These are phyloP conservation scores for Penicillium crystallinum DNA, from an alignment of 495 filamentous ascomycete species.

Conservation along the genomic window DNA sequence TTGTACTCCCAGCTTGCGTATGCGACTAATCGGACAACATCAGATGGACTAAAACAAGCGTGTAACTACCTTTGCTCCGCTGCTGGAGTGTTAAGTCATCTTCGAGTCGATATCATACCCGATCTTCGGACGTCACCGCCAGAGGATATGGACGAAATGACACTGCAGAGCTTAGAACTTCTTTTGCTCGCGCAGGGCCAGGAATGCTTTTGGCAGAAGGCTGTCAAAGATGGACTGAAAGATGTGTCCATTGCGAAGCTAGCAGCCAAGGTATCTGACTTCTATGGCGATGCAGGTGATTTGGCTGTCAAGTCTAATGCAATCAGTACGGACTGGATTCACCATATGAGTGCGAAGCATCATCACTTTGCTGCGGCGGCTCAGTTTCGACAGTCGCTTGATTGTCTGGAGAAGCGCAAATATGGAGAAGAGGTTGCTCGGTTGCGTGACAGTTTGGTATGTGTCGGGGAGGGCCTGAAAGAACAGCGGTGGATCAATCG, in stretches of 20 bases:
- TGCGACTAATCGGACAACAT: slow-evolving; percentile 69
- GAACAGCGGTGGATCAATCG: slow-evolving; percentile 84
- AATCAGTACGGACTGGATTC: slow-evolving; percentile 93
- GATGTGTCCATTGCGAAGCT: slow-evolving; percentile 87
- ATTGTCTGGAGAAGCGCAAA: slow-evolving; percentile 87
- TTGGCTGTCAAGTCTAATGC: slow-evolving; percentile 81
- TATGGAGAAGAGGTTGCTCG: slow-evolving; percentile 96
- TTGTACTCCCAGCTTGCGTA: slow-evolving; percentile 91
- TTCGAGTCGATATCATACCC: slow-evolving; percentile 73
- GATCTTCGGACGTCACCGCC: slow-evolving; percentile 81
- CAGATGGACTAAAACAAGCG: slow-evolving; percentile 80
- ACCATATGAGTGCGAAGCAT: slow-evolving; percentile 95
- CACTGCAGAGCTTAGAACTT: slow-evolving; percentile 76
- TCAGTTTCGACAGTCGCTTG: slow-evolving; percentile 88
- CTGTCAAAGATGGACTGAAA: slow-evolving; percentile 88
- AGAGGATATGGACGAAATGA: slow-evolving; percentile 92
- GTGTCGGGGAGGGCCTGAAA: slow-evolving; percentile 81
- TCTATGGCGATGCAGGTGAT: slow-evolving; percentile 80
- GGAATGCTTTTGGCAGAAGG: slow-evolving; percentile 98
- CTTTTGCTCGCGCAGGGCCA: slow-evolving; percentile 88
- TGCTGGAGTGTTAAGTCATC: slow-evolving; percentile 76
- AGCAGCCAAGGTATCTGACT: slow-evolving; percentile 86
- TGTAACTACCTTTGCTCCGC: slow-evolving; percentile 88
- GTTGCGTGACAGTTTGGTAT: slow-evolving; percentile 71
- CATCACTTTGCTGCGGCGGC: slow-evolving; percentile 96